Evolutionary conservation across 148 eudicot genomes (phyloP).

Genomic region (Diospyros lotus): DNA sequence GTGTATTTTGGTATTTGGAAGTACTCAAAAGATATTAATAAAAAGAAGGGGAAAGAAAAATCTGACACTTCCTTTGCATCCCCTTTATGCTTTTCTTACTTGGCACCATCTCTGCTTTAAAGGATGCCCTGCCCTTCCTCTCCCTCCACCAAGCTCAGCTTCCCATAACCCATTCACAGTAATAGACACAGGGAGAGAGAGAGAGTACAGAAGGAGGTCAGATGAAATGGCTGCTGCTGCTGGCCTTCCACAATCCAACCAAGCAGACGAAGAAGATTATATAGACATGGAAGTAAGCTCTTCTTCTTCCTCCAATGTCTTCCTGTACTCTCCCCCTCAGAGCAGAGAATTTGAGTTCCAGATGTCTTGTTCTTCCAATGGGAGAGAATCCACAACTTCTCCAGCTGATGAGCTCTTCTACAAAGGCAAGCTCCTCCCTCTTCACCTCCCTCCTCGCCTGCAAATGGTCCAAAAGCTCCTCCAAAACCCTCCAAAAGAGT

Average conservation of each 20-base stretch:
- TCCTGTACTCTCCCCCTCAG: constrained; percentile 23
- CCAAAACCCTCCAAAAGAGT: constrained; percentile 23
- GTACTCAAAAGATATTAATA: constrained; percentile 11
- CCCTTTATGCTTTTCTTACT: constrained; percentile 26
- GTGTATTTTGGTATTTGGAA: constrained; percentile 22
- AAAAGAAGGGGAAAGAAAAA: constrained; percentile 5
- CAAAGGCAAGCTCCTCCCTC: constrained; percentile 84
- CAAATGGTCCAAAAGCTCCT: constrained; percentile 55
- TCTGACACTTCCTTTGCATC: constrained; percentile 15
- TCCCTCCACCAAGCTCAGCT: constrained; percentile 17
- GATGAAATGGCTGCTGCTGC: constrained; percentile 27
- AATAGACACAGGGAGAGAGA: constrained; percentile 17
- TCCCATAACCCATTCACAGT: constrained; percentile 15
- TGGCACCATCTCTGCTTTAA: constrained; percentile 38
- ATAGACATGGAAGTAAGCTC: constrained; percentile 57
- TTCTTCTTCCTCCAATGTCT: constrained; percentile 15
- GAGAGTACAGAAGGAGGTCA: constrained; percentile 3
- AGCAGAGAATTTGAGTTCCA: constrained; percentile 74
- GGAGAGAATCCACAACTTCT: constrained; percentile 25
- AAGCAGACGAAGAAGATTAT: constrained; percentile 60
- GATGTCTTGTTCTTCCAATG: constrained; percentile 27
- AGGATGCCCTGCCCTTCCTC: constrained; percentile 28
- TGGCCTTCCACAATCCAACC: constrained; percentile 10
- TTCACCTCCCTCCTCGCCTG: constrained; percentile 59
- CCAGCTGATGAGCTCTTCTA: constrained; percentile 86